phyloP scores from a whole-genome alignment of 2,329 filamentous ascomycete genomes.

The Penicillium sp. region DNA sequence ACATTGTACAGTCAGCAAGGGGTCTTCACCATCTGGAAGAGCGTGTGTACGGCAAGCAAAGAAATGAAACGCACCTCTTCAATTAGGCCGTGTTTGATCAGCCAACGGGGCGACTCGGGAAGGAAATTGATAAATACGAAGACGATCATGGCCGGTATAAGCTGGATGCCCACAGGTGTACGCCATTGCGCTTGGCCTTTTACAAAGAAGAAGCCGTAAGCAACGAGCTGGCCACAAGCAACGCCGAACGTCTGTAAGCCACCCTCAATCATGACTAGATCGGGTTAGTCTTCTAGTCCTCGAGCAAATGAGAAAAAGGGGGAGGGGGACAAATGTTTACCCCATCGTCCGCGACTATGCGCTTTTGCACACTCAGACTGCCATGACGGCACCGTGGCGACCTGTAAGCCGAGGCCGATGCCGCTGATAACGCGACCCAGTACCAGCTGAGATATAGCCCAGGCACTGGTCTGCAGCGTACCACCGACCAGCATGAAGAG shows the following conservation, averaged over 20 bases:
- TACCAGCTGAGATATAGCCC: conserved; percentile 7
- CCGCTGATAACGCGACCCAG: conserved; percentile 4
- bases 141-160: neutral
- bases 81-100: conserved; percentile 1
- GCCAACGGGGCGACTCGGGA: conserved; percentile 2
- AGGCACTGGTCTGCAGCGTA: conserved; percentile 9
- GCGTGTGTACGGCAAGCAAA: neutral
- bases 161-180: neutral
- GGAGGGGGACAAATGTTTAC: neutral
- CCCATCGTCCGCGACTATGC: conserved; percentile 12
- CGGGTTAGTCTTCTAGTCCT: neutral
- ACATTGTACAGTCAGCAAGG: neutral
- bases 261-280: neutral
- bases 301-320: neutral
- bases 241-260: neutral
- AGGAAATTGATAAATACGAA: neutral
- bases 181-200: conserved; percentile 8
- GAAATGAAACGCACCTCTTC: neutral
- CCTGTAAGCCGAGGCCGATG: conserved; percentile 7
- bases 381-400: conserved; percentile 8
- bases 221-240: neutral
- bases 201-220: conserved; percentile 13
- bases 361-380: conserved; percentile 11
- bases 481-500: conserved; percentile 13
- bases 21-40: neutral